Evolutionary conservation across 768 basidiomycete genomes (phyloP).

Genomic region (Pisolithus albus): DNA sequence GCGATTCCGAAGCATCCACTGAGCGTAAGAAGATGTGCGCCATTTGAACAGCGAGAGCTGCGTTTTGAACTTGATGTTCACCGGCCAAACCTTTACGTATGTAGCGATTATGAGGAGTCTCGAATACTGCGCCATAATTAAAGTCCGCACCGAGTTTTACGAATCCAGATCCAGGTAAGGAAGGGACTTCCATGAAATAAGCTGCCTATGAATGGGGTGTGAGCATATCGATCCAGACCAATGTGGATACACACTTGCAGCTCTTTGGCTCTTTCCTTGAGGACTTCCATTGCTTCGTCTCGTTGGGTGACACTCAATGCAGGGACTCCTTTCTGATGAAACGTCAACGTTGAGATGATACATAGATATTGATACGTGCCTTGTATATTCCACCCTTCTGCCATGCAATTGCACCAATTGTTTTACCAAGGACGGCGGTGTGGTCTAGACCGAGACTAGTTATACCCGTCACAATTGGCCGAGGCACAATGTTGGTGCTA

Average conservation of each 20-base stretch:
- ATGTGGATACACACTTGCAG: slow-evolving; percentile 42
- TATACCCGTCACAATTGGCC: slow-evolving; percentile 84
- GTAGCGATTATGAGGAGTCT: slow-evolving; percentile 2
- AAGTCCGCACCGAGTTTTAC: slow-evolving; percentile 54
- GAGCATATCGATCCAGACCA: background rate
- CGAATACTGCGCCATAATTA: background rate
- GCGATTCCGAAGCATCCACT: slow-evolving; percentile 13
- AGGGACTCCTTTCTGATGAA: slow-evolving; percentile 62
- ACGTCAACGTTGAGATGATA: background rate
- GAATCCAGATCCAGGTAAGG: slow-evolving; percentile 36
- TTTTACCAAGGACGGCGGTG: slow-evolving; percentile 78
- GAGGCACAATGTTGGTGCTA: slow-evolving; percentile 92
- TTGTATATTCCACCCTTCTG: slow-evolving; percentile 99
- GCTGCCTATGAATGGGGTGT: slow-evolving; percentile 42
- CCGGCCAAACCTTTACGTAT: slow-evolving; percentile 67
- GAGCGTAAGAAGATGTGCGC: slow-evolving; percentile 54
- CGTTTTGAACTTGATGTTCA: slow-evolving; percentile 81
- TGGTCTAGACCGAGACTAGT: slow-evolving; percentile 93
- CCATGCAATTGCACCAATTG: slow-evolving; percentile 81
- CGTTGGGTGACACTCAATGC: slow-evolving; percentile 82
- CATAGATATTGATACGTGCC: slow-evolving; percentile 31
- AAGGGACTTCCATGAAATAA: slow-evolving; percentile 49
- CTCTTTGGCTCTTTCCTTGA: slow-evolving; percentile 61
- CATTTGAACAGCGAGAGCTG: slow-evolving; percentile 74
- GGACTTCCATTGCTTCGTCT: slow-evolving; percentile 55